A percentile compares a stretch with the other conserved stretches of the same genome.
Evolutionary conservation across 176 grass and related monocot species (phyloP).

Genomic region (Triticum aestivum): DNA sequence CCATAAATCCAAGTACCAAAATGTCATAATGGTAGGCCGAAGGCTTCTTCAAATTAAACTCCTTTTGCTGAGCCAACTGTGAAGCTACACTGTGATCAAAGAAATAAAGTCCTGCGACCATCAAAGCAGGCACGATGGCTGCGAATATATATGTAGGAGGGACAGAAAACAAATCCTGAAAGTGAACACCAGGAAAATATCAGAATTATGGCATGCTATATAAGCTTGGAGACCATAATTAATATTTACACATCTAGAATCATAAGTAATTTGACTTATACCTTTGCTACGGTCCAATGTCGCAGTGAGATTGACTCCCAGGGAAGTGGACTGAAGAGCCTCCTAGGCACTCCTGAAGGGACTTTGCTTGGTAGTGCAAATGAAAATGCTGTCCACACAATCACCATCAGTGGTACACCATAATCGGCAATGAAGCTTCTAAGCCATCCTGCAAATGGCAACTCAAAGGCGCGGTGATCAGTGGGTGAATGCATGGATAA

Average conservation of each 20-base stretch:
- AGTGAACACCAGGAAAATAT: neutral
- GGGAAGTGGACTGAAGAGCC: slow-evolving; percentile 81
- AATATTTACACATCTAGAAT: neutral
- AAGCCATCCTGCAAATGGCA: slow-evolving; percentile 60
- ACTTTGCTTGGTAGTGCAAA: slow-evolving; percentile 66
- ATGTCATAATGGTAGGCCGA: slow-evolving; percentile 96
- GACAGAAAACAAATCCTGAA: slow-evolving; percentile 84
- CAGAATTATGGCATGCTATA: slow-evolving; percentile 1
- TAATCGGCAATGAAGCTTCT: slow-evolving; percentile 90
- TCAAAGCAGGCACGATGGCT: slow-evolving; percentile 80
- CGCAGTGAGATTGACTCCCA: slow-evolving; percentile 65
- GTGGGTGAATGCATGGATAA: neutral
- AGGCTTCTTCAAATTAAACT: slow-evolving; percentile 95
- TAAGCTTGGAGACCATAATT: neutral
- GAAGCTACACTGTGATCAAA: slow-evolving; percentile 97
- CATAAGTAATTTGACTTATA: slow-evolving; percentile 21
- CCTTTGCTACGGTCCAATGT: slow-evolving; percentile 84
- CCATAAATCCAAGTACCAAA: slow-evolving; percentile 86
- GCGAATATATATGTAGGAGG: slow-evolving; percentile 81
- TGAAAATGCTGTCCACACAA: slow-evolving; percentile 83
- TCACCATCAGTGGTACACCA: slow-evolving; percentile 89
- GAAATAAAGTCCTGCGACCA: slow-evolving; percentile 96
- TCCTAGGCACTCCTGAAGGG: slow-evolving; percentile 70
- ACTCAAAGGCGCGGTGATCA: slow-evolving; percentile 10
- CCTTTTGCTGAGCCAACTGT: slow-evolving; percentile 90